Conservation (phyloP, 2,329 filamentous ascomycete genomes). For the Sarocladium strictum region DNA sequence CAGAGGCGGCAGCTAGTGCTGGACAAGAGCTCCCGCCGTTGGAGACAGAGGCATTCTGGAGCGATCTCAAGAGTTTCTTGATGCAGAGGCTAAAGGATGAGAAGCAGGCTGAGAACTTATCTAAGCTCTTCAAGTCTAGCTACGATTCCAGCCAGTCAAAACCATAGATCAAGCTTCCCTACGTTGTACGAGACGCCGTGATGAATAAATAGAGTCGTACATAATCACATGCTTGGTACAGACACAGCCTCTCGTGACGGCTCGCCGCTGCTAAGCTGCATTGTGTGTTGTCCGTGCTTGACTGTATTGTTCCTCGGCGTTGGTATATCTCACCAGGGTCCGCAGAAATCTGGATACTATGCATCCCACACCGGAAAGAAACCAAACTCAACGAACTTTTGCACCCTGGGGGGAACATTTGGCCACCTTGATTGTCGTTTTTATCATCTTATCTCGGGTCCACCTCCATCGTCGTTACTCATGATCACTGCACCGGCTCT, state of each 20-base stretch:
- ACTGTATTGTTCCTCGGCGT: conserved; percentile 4
- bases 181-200: not conserved
- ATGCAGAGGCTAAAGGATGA: conserved; percentile 72
- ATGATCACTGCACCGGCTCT: not conserved
- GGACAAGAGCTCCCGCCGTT: conserved; percentile 45
- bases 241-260: not conserved
- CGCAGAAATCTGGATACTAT: not conserved
- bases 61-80: conserved; percentile 75
- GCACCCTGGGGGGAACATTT: not conserved
- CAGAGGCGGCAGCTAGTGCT: conserved; percentile 20
- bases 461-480: conserved; percentile 1
- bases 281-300: not conserved
- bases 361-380: not conserved
- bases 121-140: conserved; percentile 61
- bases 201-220: not conserved
- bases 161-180: conserved; percentile 14
- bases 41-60: conserved; percentile 74
- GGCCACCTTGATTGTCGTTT: not conserved
- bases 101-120: conserved; percentile 56
- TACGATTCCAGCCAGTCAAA: conserved; percentile 50
- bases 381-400: conserved; percentile 7
- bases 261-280: not conserved
- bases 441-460: conserved; percentile 1
- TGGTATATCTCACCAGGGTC: conserved; percentile 4
- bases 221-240: not conserved